Evolutionary conservation across 2,329 filamentous ascomycete genomes (phyloP).

Genomic region (Paracorniculantispora psalliotae): DNA sequence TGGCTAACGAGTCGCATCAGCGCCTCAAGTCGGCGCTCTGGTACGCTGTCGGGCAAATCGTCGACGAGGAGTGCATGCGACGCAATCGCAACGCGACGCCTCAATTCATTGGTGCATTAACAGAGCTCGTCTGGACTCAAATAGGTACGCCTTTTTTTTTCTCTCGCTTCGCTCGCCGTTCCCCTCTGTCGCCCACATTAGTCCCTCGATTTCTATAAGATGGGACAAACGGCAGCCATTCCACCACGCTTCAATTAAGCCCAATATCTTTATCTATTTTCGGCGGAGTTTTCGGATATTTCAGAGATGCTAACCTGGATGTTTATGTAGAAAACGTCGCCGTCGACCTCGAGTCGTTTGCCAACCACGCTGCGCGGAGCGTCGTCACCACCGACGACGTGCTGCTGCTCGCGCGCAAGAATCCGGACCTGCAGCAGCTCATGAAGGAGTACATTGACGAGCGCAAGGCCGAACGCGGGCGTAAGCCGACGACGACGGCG

Average conservation of each 20-base stretch:
- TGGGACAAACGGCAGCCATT: too few species aligned
- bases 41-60: conserved; percentile 79
- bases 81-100: conserved; percentile 76
- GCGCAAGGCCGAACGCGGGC: conserved; percentile 40
- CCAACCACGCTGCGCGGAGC: conserved; percentile 72
- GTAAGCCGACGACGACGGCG: conserved; percentile 16
- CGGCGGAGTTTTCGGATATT: too few species aligned
- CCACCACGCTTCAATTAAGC: too few species aligned
- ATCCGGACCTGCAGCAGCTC: conserved; percentile 75
- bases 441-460: conserved; percentile 65
- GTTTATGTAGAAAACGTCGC: conserved; percentile 47
- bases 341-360: conserved; percentile 51
- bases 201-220: not conserved
- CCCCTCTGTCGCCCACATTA: not conserved
- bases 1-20: conserved; percentile 35
- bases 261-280: too few species aligned
- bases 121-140: conserved; percentile 82
- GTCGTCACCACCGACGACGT: conserved; percentile 85
- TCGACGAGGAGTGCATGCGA: conserved; percentile 69
- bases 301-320: not conserved
- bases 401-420: conserved; percentile 77
- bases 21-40: conserved; percentile 80
- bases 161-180: not conserved
- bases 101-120: conserved; percentile 82
- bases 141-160: conserved; percentile 53